Conservation (phyloP, 352 stramenopile genomes). For the Phytophthora podocarpi region DNA sequence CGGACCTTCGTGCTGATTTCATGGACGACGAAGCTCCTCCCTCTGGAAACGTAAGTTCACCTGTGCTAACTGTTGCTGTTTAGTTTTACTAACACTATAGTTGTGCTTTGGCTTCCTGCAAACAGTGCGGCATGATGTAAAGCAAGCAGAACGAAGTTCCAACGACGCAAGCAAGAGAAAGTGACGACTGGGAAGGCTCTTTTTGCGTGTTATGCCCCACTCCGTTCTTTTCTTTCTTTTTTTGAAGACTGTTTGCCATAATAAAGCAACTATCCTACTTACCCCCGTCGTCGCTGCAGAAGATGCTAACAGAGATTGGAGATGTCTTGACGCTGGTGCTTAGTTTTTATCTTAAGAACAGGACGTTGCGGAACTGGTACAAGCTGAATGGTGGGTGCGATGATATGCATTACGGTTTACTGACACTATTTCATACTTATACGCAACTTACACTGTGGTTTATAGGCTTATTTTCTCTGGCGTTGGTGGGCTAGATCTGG, state of each 20-base stretch:
- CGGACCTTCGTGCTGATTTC: slow-evolving; percentile 51
- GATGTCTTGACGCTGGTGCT: not conserved
- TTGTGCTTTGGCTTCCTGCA: slow-evolving; percentile 10
- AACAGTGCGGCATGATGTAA: slow-evolving; percentile 43
- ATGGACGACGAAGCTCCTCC: slow-evolving; percentile 59
- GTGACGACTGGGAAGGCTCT: slow-evolving; percentile 6
- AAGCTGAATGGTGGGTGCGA: not conserved
- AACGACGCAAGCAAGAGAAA: slow-evolving; percentile 28
- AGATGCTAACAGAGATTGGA: not conserved
- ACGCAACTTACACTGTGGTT: too few species aligned
- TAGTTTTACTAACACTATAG: not conserved
- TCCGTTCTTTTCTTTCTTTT: slow-evolving; percentile 7
- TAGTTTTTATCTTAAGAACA: not conserved
- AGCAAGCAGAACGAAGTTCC: slow-evolving; percentile 12
- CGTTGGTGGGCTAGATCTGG: too few species aligned
- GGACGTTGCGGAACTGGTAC: not conserved
- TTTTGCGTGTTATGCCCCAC: slow-evolving; percentile 17
- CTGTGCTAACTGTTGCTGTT: slow-evolving; percentile 4
- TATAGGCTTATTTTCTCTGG: too few species aligned
- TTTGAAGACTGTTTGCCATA: slow-evolving; percentile 29
- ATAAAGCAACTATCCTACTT: slow-evolving; percentile 13
- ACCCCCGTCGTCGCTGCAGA: not conserved
- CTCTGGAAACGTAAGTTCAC: slow-evolving; percentile 49
- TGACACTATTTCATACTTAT: too few species aligned
- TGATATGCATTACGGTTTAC: not conserved